Conservation (phyloP, 371 early-diverging fungal species). For the Basidiobolus meristosporus region DNA sequence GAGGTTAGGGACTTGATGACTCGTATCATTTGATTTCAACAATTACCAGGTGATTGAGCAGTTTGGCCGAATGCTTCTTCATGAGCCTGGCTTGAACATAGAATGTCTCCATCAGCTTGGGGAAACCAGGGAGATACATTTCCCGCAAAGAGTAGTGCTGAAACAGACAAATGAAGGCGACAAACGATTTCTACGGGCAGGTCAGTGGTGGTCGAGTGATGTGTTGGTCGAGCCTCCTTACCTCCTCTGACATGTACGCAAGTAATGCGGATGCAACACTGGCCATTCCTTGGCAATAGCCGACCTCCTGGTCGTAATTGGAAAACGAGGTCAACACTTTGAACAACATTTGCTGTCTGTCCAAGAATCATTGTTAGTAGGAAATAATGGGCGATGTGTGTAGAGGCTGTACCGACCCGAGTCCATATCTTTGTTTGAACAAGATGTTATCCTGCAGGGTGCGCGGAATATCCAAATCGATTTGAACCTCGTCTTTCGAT, state of each 20-base stretch:
- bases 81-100: conserved; percentile 32
- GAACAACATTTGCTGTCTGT: conserved; percentile 43
- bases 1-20: neutral
- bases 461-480: conserved; percentile 43
- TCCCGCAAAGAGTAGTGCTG: conserved; percentile 23
- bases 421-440: conserved; percentile 39
- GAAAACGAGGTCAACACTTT: conserved; percentile 78
- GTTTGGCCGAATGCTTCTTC: conserved; percentile 20
- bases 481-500: conserved; percentile 32
- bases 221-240: conserved; percentile 1
- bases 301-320: conserved; percentile 67
- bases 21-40: neutral
- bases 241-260: conserved; percentile 84
- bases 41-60: conserved; percentile 24
- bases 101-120: conserved; percentile 34
- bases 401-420: conserved; percentile 16
- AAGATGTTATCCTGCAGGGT: conserved; percentile 38
- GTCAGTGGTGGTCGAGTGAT: no score
- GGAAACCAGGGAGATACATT: conserved; percentile 36
- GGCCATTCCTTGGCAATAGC: conserved; percentile 90
- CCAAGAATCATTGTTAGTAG: neutral
- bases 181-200: conserved; percentile 29
- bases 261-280: conserved; percentile 79
- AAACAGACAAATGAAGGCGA: conserved; percentile 28
- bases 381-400: neutral